Conservation (phyloP, 2,329 filamentous ascomycete genomes). For the Ascochyta koolunga region DNA sequence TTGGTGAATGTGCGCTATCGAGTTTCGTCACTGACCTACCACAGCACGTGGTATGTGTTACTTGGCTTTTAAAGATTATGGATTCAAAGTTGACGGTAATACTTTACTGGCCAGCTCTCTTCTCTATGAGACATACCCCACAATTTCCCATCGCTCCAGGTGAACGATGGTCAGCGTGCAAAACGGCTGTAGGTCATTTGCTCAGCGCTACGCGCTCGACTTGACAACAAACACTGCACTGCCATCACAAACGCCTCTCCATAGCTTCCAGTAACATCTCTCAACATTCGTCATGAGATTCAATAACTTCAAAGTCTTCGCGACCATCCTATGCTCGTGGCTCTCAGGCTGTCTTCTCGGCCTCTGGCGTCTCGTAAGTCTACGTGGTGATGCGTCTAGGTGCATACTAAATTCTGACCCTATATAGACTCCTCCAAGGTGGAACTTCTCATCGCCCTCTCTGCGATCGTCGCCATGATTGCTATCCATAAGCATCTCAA, state of each 20-base stretch:
- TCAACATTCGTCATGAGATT: neutral
- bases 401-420: neutral
- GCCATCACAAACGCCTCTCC: neutral
- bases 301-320: neutral
- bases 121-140: no score
- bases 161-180: neutral
- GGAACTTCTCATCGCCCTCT: constrained; percentile 7
- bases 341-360: neutral
- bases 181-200: neutral
- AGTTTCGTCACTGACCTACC: neutral
- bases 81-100: neutral
- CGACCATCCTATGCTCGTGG: neutral
- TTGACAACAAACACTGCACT: neutral
- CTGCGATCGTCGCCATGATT: neutral
- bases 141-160: neutral
- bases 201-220: neutral
- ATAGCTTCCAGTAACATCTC: neutral
- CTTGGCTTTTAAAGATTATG: neutral
- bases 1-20: neutral
- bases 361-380: constrained; percentile 1
- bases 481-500: constrained; percentile 1
- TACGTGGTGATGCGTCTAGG: no score
- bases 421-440: neutral
- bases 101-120: neutral
- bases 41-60: neutral